A percentile compares a stretch with the other conserved stretches of the same genome.
Evolutionary conservation across 495 filamentous ascomycete species (phyloP).

Genomic region (Cryomyces antarcticus): DNA sequence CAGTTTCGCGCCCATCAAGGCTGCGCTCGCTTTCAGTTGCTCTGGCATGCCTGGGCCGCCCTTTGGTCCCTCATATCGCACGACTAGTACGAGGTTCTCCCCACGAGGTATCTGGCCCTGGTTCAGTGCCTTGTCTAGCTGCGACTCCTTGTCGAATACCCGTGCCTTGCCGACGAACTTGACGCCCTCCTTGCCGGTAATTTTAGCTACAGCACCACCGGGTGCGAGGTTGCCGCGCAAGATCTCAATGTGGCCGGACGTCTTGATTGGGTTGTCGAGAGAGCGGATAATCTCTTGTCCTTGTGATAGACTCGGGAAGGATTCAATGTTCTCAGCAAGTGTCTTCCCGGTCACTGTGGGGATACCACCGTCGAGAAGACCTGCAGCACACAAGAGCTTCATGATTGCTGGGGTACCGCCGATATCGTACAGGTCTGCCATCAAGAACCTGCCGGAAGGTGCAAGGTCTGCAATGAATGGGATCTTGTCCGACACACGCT

Average conservation of each 20-base stretch:
- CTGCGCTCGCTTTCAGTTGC: constrained; percentile 72
- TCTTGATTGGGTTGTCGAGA: constrained; percentile 66
- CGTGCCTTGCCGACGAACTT: constrained; percentile 62
- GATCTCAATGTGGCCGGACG: constrained; percentile 75
- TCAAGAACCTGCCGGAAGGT: constrained; percentile 69
- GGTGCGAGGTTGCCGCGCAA: constrained; percentile 81
- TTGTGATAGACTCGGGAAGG: constrained; percentile 59
- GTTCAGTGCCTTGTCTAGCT: constrained; percentile 56
- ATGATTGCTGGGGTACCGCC: constrained; percentile 82
- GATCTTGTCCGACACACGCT: constrained; percentile 71
- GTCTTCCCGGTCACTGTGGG: constrained; percentile 86
- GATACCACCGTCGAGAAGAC: constrained; percentile 65
- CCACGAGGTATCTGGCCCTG: constrained; percentile 48
- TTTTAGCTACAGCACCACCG: constrained; percentile 87
- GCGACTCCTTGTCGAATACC: constrained; percentile 80
- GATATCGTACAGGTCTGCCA: constrained; percentile 89
- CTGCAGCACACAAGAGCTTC: constrained; percentile 72
- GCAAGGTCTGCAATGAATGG: constrained; percentile 89
- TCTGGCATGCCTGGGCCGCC: constrained; percentile 99
- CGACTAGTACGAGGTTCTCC: constrained; percentile 78
- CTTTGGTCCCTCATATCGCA: constrained; percentile 88
- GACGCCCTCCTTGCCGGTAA: constrained; percentile 87
- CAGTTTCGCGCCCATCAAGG: constrained; percentile 81
- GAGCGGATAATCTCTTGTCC: constrained; percentile 75
- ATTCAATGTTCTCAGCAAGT: constrained; percentile 67